These are phyloP conservation scores for Candida frijolesensis DNA, from an alignment of 1,139 yeast species.

Conservation along the genomic window DNA sequence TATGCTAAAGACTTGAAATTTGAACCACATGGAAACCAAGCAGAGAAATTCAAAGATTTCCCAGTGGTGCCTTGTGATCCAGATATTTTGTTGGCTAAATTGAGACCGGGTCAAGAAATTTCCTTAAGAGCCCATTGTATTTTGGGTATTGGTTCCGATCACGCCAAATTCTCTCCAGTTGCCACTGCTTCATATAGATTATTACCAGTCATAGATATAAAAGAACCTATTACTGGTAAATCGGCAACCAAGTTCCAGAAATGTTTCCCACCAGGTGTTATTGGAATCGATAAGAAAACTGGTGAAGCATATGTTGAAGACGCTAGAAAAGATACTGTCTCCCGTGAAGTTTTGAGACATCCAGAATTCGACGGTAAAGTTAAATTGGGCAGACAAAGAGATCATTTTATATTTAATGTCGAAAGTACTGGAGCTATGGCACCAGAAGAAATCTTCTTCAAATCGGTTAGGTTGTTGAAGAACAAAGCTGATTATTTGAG, in stretches of 20 bases:
- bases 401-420: slow-evolving; percentile 89
- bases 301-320: slow-evolving; percentile 83
- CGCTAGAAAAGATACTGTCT: slow-evolving; percentile 92
- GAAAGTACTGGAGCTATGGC: slow-evolving; percentile 97
- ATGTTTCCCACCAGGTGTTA: slow-evolving; percentile 93
- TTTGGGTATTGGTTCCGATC: slow-evolving; percentile 91
- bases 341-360: slow-evolving; percentile 93
- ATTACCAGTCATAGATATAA: slow-evolving; percentile 85
- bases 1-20: slow-evolving; percentile 88
- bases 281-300: slow-evolving; percentile 60
- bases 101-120: slow-evolving; percentile 97
- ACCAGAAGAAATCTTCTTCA: slow-evolving; percentile 92
- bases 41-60: slow-evolving; percentile 61
- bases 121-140: slow-evolving; percentile 88
- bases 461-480: slow-evolving; percentile 80
- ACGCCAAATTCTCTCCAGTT: slow-evolving; percentile 96
- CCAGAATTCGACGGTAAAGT: slow-evolving; percentile 88
- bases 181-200: slow-evolving; percentile 96
- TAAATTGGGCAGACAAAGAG: slow-evolving; percentile 86
- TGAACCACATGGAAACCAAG: slow-evolving; percentile 90
- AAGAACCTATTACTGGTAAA: slow-evolving; percentile 72
- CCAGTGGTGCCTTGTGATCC: slow-evolving; percentile 86
- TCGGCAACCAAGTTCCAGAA: slow-evolving; percentile 78
- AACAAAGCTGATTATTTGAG: slow-evolving; percentile 83
- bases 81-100: slow-evolving; percentile 83